phyloP scores from a whole-genome alignment of 2,329 filamentous ascomycete genomes.

The Metarhizium guizhouense region DNA sequence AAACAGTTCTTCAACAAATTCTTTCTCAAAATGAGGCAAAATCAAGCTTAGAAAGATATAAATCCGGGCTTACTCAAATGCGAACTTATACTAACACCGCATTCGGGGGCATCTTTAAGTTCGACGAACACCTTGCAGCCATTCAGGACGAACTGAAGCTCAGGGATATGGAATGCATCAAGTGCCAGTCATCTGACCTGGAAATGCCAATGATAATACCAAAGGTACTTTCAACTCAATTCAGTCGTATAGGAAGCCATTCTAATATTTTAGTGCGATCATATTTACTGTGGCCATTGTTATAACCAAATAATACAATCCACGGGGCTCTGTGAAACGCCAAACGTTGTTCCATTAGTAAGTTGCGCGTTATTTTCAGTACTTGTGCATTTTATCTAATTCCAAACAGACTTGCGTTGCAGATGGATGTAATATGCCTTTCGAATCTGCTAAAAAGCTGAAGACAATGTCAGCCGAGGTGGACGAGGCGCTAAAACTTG shows the following conservation, averaged over 20 bases:
- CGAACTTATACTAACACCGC: neutral
- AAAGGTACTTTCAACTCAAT: neutral
- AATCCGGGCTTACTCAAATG: constrained; percentile 8
- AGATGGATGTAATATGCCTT: neutral
- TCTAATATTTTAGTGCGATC: constrained; percentile 21
- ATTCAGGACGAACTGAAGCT: constrained; percentile 8
- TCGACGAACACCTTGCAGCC: constrained; percentile 9
- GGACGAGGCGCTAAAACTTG: fast-evolving
- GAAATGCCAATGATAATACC: fast-evolving
- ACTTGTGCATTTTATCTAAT: too few relatives aligned
- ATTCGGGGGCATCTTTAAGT: constrained; percentile 14
- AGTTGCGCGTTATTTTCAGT: neutral
- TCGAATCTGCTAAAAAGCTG: neutral
- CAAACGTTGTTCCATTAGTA: neutral
- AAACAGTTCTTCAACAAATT: constrained; percentile 7
- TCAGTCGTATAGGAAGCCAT: neutral
- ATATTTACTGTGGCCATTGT: constrained; percentile 22
- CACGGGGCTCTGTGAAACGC: neutral
- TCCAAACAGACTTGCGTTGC: neutral
- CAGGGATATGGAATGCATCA: neutral
- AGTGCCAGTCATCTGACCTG: constrained; percentile 3
- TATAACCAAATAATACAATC: neutral
- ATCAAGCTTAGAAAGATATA: constrained; percentile 5
- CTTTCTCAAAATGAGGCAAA: neutral
- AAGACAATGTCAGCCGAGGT: constrained; percentile 4